phyloP scores from a whole-genome alignment of 1,139 yeast species.

The Casaregolazyma suthepensis region DNA sequence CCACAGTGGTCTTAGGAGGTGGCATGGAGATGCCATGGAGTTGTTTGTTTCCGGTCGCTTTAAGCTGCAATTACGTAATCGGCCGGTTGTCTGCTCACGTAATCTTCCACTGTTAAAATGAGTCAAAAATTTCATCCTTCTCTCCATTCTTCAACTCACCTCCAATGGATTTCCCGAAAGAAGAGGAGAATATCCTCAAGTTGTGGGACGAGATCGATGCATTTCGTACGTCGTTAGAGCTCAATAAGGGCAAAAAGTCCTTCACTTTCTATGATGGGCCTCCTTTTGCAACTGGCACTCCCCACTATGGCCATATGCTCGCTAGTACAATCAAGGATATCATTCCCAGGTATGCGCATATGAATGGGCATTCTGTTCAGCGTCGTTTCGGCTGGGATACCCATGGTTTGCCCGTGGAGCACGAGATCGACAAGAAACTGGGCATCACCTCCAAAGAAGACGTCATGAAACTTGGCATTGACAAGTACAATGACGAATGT shows the following conservation, averaged over 20 bases:
- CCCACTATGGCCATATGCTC: constrained; percentile 95
- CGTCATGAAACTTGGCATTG: constrained; percentile 89
- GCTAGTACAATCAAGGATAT: constrained; percentile 97
- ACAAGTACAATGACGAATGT: constrained; percentile 88
- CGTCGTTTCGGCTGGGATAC: constrained; percentile 99
- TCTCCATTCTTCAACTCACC: background rate
- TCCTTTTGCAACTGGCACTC: constrained; percentile 98
- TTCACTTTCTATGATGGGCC: constrained; percentile 98
- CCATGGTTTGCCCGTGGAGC: constrained; percentile 97
- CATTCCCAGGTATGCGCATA: constrained; percentile 94
- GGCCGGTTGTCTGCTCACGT: background rate
- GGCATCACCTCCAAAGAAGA: constrained; percentile 92
- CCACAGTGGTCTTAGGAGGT: constrained; percentile 31
- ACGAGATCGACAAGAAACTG: constrained; percentile 94
- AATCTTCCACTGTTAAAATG: background rate
- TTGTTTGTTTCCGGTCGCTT: background rate
- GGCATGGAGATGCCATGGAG: no score
- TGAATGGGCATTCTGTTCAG: constrained; percentile 94
- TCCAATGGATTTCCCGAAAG: constrained; percentile 63
- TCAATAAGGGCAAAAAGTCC: constrained; percentile 78
- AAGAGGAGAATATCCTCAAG: constrained; percentile 73
- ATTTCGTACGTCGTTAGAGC: constrained; percentile 76
- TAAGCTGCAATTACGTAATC: background rate
- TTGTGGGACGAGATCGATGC: constrained; percentile 91
- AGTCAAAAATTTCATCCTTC: background rate